Evolutionary conservation across 2,329 filamentous ascomycete genomes (phyloP), one percentile per base, ranked within the genome.

Genomic region (Colletotrichum sp.): DNA sequence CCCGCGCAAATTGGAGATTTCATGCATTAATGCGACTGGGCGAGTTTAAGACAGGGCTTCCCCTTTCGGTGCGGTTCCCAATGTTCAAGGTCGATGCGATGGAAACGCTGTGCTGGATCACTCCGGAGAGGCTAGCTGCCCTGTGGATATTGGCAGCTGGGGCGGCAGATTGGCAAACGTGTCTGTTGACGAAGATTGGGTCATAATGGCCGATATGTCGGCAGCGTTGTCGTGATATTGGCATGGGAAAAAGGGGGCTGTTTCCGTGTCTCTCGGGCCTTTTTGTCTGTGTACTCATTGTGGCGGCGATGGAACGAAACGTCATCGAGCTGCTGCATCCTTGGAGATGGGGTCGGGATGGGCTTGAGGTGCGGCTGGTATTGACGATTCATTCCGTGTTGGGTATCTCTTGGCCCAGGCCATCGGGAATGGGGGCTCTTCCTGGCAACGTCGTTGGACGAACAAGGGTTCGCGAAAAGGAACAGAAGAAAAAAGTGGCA

Each of bases 281-380:
- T 74, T 71, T 75, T 28, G 64, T 60, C 36, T 52, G 43, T 68
- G 70, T 73, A 15, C 58, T 38, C 58, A 34, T 64, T 15, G 73
- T 69, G 68, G 34, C 58, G 38, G 58, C 43, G n/a, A 38, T 38
- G 70, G 73, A 69, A 76, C 64, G 36, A 76, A 73, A 76, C 70
- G 73, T 76, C 73, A 73, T 76, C 28, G 70, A 55, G 38, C 34
- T 61, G 73, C 58, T 28, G 55, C 43, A 76, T 69, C 69, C 69
- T 64, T 30, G 62, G 62, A 68, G 56, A 67, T 72, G 56, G 70
- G 36, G 73, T 66, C 69, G 68, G 61, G 55, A 72, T 58, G 62
- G 28, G 70, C 73, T 73, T 73, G 60, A 75, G 48, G 64, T 76
- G 73, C 73, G 73, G 70, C 73, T 75, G 70, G 73, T 48, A 65